Evolutionary conservation across 2,329 filamentous ascomycete genomes (phyloP).

Genomic region (Beauveria rudraprayagi): DNA sequence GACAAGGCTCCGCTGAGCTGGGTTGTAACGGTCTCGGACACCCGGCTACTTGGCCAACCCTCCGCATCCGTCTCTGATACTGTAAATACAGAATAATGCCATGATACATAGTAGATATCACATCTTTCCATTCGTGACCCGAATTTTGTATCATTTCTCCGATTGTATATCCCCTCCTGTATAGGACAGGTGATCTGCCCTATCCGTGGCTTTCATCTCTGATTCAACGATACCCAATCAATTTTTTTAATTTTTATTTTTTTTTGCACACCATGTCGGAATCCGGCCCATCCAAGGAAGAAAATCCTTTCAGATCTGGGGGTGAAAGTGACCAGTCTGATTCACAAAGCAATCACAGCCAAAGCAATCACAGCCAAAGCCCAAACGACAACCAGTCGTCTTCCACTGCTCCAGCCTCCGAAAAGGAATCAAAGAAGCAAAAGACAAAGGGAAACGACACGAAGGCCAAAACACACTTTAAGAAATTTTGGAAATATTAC

Average conservation of each 20-base stretch:
- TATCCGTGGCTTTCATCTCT: not conserved
- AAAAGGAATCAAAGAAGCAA: not conserved
- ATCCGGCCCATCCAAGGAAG: not conserved
- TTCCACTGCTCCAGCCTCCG: not conserved
- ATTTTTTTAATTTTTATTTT: not conserved
- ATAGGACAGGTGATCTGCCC: not conserved
- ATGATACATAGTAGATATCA: not conserved
- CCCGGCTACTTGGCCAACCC: not conserved
- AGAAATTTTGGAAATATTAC: not conserved
- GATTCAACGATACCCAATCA: not conserved
- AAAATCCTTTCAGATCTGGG: not conserved
- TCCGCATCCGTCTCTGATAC: not conserved
- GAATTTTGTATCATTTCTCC: not conserved
- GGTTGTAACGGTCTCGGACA: not conserved
- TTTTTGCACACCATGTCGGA: not conserved
- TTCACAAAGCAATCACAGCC: not conserved
- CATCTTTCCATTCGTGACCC: not conserved
- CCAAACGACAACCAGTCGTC: not conserved
- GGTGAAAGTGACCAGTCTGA: not conserved
- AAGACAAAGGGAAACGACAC: not conserved
- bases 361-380: not conserved
- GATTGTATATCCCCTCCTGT: not conserved
- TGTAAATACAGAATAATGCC: not conserved
- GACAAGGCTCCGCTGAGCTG: not conserved
- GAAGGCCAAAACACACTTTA: not conserved